Evolutionary conservation across 208 protist species (phyloP).

Genomic region (Naegleria fowleri): DNA sequence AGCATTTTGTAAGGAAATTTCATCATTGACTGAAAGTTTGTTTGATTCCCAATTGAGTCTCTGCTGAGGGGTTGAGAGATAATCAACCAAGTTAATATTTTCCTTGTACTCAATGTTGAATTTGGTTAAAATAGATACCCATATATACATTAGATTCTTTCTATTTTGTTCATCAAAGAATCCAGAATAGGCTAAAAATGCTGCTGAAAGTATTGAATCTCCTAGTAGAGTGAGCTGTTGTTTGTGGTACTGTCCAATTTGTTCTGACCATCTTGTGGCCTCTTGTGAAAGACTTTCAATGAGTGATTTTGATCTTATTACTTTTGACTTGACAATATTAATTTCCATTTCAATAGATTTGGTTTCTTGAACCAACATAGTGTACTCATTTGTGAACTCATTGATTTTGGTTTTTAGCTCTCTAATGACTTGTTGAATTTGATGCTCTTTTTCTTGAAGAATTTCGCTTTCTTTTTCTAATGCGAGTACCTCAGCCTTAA

Average conservation of each 20-base stretch:
- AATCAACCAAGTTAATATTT: conserved; percentile 79
- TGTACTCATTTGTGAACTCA: conserved; percentile 85
- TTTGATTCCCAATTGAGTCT: conserved; percentile 83
- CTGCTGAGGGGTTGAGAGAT: conserved; percentile 78
- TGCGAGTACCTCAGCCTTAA: conserved; percentile 77
- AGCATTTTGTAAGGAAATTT: conserved; percentile 95
- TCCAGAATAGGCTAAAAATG: conserved; percentile 94
- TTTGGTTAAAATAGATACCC: conserved; percentile 62
- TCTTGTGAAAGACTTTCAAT: conserved; percentile 83
- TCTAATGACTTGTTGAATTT: conserved; percentile 60
- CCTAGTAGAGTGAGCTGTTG: conserved; percentile 85
- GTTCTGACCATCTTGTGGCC: conserved; percentile 81
- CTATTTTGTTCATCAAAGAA: conserved; percentile 93
- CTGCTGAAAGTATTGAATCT: conserved; percentile 85
- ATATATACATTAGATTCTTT: conserved; percentile 70
- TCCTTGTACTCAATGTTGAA: conserved; percentile 61
- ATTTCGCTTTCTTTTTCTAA: conserved; percentile 68
- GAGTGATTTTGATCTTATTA: conserved; percentile 79
- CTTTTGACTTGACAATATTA: conserved; percentile 67
- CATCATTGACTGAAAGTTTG: conserved; percentile 84
- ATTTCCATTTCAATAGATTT: conserved; percentile 80
- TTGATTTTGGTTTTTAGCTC: conserved; percentile 72
- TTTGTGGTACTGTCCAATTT: conserved; percentile 68
- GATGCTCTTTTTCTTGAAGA: conserved; percentile 40
- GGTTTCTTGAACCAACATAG: conserved; percentile 80